A percentile compares a stretch with the other conserved stretches of the same genome.
phyloP scores from a whole-genome alignment of 2,329 filamentous ascomycete species.

The Tolypocladium pustulatum region DNA sequence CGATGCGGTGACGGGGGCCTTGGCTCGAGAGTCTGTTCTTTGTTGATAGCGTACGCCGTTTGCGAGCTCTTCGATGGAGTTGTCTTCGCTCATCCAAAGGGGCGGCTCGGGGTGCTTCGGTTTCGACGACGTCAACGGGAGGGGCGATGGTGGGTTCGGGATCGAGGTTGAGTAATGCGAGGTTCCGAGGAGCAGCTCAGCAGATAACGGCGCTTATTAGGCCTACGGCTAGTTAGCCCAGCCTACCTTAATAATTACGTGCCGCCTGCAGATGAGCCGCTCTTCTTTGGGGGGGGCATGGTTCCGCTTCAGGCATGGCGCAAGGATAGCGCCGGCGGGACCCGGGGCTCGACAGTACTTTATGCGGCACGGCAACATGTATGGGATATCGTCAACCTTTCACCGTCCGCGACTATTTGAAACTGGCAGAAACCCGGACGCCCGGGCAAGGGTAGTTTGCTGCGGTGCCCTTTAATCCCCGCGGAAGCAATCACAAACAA shows the following conservation, averaged over 20 bases:
- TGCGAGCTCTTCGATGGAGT: neutral
- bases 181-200: neutral
- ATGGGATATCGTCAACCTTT: too few species aligned
- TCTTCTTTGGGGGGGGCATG: neutral
- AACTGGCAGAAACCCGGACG: neutral
- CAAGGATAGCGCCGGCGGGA: neutral
- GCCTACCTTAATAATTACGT: neutral
- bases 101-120: neutral
- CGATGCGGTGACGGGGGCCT: neutral
- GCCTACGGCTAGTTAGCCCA: neutral
- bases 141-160: neutral
- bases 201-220: neutral
- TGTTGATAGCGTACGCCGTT: neutral
- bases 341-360: neutral
- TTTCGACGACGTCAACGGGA: neutral
- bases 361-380: neutral
- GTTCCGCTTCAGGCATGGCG: constrained; percentile 1
- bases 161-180: neutral
- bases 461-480: neutral
- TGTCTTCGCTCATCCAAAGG: neutral
- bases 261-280: neutral
- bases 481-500: neutral
- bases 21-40: neutral
- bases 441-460: neutral
- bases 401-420: neutral